Evolutionary conservation across 2,329 filamentous ascomycete genomes (phyloP).

Genomic region (Beauveria australis): DNA sequence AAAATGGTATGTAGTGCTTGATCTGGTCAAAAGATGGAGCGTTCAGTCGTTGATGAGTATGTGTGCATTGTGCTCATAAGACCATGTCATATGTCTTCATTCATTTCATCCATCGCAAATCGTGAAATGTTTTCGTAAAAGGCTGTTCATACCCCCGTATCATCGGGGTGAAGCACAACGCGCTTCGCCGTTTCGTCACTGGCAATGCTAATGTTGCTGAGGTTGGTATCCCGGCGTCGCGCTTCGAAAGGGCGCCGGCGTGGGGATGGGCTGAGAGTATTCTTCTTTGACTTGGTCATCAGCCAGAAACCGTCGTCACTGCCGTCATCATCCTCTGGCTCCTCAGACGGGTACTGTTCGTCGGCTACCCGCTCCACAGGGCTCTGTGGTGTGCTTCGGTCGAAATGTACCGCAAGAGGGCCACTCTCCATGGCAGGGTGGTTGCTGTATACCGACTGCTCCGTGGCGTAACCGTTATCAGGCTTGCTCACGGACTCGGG

Average conservation of each 20-base stretch:
- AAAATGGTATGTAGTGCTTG: background rate
- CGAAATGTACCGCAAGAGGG: conserved; percentile 22
- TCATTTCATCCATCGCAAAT: conserved; percentile 1
- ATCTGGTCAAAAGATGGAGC: background rate
- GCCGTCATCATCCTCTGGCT: conserved; percentile 41
- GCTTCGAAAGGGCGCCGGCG: conserved; percentile 25
- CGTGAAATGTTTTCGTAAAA: background rate
- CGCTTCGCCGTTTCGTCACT: conserved; percentile 60
- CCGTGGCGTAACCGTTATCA: conserved; percentile 35
- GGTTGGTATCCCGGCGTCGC: conserved; percentile 49
- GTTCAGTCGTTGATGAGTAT: background rate
- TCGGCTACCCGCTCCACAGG: conserved; percentile 8
- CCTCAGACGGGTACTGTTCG: conserved; percentile 16
- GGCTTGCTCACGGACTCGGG: conserved; percentile 44
- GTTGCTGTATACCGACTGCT: conserved; percentile 32
- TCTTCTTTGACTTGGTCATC: conserved; percentile 46
- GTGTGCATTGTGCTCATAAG: background rate
- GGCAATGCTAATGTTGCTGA: conserved; percentile 51
- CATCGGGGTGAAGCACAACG: conserved; percentile 31
- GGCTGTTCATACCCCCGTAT: conserved; percentile 7
- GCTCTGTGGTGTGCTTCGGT: conserved; percentile 12
- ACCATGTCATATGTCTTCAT: conserved; percentile 5
- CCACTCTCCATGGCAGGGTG: conserved; percentile 25
- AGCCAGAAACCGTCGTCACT: conserved; percentile 47
- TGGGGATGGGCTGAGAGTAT: conserved; percentile 21